Conservation (phyloP, 2,329 filamentous ascomycete genomes). For the Penicillium verrucosum region DNA sequence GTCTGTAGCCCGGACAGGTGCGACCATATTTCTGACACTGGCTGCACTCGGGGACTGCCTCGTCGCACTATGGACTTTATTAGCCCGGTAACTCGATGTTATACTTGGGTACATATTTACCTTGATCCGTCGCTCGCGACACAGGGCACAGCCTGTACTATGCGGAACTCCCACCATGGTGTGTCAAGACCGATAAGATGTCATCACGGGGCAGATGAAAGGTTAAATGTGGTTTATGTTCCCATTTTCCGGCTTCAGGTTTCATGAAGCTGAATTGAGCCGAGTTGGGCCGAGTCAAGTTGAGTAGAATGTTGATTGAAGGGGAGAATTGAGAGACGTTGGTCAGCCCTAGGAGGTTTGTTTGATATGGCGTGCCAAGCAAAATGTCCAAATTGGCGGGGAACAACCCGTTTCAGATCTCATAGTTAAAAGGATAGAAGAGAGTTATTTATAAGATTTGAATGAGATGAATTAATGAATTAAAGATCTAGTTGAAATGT, state of each 20-base stretch:
- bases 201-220: not conserved
- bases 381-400: not conserved
- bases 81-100: not conserved
- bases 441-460: too few species aligned
- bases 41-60: slow-evolving; percentile 40
- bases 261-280: not conserved
- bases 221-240: not conserved
- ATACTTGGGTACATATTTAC: slow-evolving; percentile 13
- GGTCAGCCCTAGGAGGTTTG: not conserved
- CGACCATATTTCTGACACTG: slow-evolving; percentile 39
- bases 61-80: slow-evolving; percentile 41
- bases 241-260: not conserved
- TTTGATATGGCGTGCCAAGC: not conserved
- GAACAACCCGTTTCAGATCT: not conserved
- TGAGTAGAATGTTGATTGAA: not conserved
- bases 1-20: slow-evolving; percentile 36
- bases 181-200: slow-evolving; percentile 1
- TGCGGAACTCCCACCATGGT: slow-evolving; percentile 43
- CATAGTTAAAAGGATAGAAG: too few species aligned
- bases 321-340: not conserved
- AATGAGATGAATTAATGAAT: too few species aligned
- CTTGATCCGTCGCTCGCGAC: slow-evolving; percentile 41
- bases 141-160: slow-evolving; percentile 42
- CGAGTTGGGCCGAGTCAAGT: not conserved
- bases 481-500: too few species aligned